phyloP scores from a whole-genome alignment of 139 green algal species.

The Haematococcus lacustris region DNA sequence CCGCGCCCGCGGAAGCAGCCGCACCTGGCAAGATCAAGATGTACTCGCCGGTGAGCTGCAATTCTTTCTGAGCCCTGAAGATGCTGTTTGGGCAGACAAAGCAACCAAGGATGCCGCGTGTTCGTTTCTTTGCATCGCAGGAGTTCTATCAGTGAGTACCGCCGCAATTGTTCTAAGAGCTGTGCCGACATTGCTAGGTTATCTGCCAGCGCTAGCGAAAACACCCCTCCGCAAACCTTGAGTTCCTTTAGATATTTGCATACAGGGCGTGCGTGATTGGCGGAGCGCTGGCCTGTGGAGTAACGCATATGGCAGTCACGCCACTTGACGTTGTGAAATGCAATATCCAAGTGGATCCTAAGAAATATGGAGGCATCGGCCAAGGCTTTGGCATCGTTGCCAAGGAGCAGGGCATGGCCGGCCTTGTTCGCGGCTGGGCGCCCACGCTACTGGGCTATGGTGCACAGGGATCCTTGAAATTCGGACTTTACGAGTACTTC shows the following conservation, averaged over 20 bases:
- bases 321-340: conserved; percentile 92
- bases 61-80: too few species aligned
- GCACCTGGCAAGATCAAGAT: conserved; percentile 45
- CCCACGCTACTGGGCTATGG: conserved; percentile 82
- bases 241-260: not conserved
- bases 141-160: conserved; percentile 59
- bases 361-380: conserved; percentile 64
- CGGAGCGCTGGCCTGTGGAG: conserved; percentile 43
- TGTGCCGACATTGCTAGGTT: too few species aligned
- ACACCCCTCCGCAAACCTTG: not conserved
- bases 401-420: conserved; percentile 51
- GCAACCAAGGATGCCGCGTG: too few species aligned
- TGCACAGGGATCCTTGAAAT: conserved; percentile 84
- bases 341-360: conserved; percentile 66
- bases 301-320: conserved; percentile 67
- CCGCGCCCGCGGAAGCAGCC: conserved; percentile 25
- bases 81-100: too few species aligned
- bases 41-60: conserved; percentile 36
- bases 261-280: conserved; percentile 62
- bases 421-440: conserved; percentile 74
- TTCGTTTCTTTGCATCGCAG: conserved; percentile 6
- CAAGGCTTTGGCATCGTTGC: conserved; percentile 62
- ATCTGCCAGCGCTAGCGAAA: too few species aligned
- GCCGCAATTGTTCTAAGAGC: not conserved
- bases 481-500: conserved; percentile 88